phyloP scores from a whole-genome alignment of 2,329 filamentous ascomycete species.

The Venturia carpophila region DNA sequence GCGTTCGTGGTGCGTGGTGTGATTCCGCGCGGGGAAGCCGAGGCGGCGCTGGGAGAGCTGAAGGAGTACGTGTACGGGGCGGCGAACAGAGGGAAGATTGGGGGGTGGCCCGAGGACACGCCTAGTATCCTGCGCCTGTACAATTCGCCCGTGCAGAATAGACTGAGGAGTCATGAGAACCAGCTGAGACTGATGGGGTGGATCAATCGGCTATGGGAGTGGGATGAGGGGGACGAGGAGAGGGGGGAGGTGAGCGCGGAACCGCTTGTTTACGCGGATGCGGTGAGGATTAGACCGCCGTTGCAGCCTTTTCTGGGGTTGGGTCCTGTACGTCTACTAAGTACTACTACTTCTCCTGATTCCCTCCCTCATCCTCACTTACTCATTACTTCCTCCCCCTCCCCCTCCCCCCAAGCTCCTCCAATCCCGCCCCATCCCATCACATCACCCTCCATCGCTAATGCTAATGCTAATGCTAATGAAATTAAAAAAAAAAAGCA shows the following conservation, averaged over 20 bases:
- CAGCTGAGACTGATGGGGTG: constrained; percentile 32
- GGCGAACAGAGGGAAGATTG: constrained; percentile 28
- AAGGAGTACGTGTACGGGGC: constrained; percentile 26
- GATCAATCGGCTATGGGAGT: constrained; percentile 33
- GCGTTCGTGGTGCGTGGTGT: background rate
- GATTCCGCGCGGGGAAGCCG: background rate
- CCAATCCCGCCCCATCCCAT: no score
- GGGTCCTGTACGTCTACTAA: background rate
- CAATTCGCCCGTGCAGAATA: constrained; percentile 33
- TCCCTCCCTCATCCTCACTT: no score
- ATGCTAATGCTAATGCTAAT: no score
- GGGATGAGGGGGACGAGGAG: background rate
- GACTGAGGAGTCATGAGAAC: constrained; percentile 33
- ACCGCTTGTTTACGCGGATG: background rate
- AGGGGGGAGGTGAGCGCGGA: background rate
- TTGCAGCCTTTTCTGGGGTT: background rate
- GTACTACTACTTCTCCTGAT: no score
- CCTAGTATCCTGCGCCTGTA: constrained; percentile 37
- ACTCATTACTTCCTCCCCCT: background rate
- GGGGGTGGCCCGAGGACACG: constrained; percentile 32
- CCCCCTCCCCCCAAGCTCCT: background rate
- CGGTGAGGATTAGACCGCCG: background rate
- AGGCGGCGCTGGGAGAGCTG: background rate
- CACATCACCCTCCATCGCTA: no score
- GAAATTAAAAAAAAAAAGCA: constrained; percentile 34